A percentile compares a stretch with the other conserved stretches of the same genome.
phyloP scores from a whole-genome alignment of 345 rosid genomes.

The Eutrema heterophyllum region DNA sequence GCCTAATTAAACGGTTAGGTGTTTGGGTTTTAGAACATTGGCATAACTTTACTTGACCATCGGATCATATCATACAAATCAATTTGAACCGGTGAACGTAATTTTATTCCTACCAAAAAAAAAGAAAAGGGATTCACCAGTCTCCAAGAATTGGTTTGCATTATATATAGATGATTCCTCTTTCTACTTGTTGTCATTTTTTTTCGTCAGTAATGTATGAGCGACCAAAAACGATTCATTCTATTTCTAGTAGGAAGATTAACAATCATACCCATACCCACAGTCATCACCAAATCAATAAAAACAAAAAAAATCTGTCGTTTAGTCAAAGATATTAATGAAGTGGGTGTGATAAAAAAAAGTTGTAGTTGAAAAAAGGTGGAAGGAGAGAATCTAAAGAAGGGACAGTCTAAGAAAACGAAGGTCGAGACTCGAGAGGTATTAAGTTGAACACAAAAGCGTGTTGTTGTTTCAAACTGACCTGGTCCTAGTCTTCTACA shows the following conservation, averaged over 20 bases:
- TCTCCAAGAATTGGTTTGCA: too few species aligned
- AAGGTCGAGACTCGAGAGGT: not conserved
- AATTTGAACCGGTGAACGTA: too few species aligned
- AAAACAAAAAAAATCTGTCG: not conserved
- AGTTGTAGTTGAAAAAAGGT: conserved; percentile 6
- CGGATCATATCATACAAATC: too few species aligned
- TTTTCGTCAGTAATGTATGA: not conserved
- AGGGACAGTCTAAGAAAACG: conserved; percentile 1
- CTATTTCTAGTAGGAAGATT: conserved; percentile 1
- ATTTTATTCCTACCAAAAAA: too few species aligned
- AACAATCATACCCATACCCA: conserved; percentile 12
- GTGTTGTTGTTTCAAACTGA: conserved; percentile 31
- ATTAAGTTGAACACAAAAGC: conserved; percentile 22
- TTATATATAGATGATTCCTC: not conserved
- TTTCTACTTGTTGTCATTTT: not conserved
- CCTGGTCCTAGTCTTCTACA: conserved; percentile 29
- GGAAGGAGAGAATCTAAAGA: conserved; percentile 14
- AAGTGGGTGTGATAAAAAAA: not conserved
- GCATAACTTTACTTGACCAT: too few species aligned
- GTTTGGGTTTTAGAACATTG: too few species aligned
- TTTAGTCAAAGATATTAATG: conserved; percentile 17
- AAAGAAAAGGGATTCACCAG: too few species aligned
- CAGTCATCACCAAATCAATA: not conserved
- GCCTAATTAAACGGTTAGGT: too few species aligned
- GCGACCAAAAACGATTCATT: not conserved